These are phyloP conservation scores for Aspergillus proliferans DNA, from an alignment of 2,329 filamentous ascomycete genomes.

Conservation along the genomic window DNA sequence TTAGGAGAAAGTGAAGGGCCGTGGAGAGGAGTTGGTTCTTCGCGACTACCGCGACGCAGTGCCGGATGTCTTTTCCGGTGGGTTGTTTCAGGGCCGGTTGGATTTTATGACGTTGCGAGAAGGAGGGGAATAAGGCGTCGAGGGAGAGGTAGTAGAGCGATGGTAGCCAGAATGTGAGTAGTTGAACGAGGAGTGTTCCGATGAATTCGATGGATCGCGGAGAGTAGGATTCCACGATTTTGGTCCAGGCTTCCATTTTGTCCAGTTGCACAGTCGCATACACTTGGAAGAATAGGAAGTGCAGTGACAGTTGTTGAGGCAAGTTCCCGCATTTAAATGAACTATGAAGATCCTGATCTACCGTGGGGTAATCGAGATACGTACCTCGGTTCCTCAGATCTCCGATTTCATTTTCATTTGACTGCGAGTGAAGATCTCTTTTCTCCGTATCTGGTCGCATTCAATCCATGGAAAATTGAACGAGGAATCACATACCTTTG, in stretches of 20 bases:
- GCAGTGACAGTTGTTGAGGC: no score
- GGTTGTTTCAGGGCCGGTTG: slow-evolving; percentile 49
- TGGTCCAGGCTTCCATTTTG: slow-evolving; percentile 2
- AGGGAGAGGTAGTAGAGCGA: slow-evolving; percentile 38
- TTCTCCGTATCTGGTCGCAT: no score
- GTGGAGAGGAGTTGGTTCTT: slow-evolving; percentile 45
- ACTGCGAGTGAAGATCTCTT: no score
- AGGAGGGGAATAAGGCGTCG: slow-evolving; percentile 41
- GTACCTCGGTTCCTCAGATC: no score
- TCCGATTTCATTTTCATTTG: no score
- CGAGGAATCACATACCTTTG: no score
- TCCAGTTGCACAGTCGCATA: no score
- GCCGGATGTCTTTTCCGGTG: slow-evolving; percentile 37
- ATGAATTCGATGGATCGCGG: slow-evolving; percentile 21
- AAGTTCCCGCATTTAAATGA: no score
- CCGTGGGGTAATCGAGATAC: no score
- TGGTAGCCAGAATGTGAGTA: slow-evolving; percentile 22
- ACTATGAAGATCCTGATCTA: no score
- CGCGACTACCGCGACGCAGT: slow-evolving; percentile 41
- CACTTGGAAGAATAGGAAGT: no score
- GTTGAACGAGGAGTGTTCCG: slow-evolving; percentile 19
- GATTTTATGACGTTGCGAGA: slow-evolving; percentile 49
- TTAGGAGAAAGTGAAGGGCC: slow-evolving; percentile 23
- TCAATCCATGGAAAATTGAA: no score
- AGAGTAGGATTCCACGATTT: slow-evolving; percentile 10